Evolutionary conservation across 495 filamentous ascomycete species (phyloP).

Genomic region (Umbilicaria muhlenbergii): DNA sequence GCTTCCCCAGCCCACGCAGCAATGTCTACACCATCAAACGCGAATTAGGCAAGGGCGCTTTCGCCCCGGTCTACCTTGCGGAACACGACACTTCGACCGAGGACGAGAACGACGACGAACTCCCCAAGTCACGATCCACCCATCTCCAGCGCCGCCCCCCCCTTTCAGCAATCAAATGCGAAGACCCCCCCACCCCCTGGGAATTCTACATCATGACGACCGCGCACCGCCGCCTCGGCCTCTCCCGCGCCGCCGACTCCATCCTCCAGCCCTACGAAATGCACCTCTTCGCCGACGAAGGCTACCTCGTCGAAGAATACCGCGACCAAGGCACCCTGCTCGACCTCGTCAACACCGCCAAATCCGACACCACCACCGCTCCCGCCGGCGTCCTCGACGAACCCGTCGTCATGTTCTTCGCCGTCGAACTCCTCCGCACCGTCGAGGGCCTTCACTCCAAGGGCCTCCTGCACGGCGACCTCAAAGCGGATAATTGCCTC

Average conservation of each 20-base stretch:
- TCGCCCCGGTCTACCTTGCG: conserved; percentile 83
- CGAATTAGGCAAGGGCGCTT: conserved; percentile 88
- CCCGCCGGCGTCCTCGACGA: conserved; percentile 60
- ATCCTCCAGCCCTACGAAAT: conserved; percentile 71
- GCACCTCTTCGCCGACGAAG: conserved; percentile 75
- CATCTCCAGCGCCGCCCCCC: conserved; percentile 24
- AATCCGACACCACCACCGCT: conserved; percentile 32
- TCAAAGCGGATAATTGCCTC: conserved; percentile 91
- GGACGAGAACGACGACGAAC: conserved; percentile 28
- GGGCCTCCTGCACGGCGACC: conserved; percentile 75
- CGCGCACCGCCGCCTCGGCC: conserved; percentile 54
- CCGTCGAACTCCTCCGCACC: conserved; percentile 79
- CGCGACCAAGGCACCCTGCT: conserved; percentile 83
- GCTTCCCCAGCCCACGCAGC: conserved; percentile 41
- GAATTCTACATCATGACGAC: conserved; percentile 93
- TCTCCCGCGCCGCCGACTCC: conserved; percentile 52
- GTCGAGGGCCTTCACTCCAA: conserved; percentile 72
- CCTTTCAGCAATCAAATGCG: conserved; percentile 85
- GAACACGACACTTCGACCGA: conserved; percentile 25
- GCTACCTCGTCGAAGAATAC: conserved; percentile 75
- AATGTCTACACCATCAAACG: conserved; percentile 59
- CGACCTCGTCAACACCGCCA: conserved; percentile 78
- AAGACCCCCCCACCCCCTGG: conserved; percentile 77
- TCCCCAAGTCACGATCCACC: conserved; percentile 7
- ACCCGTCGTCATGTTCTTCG: conserved; percentile 81